Conservation (phyloP, 768 basidiomycete genomes). For the Hydnomerulius pinastri region DNA sequence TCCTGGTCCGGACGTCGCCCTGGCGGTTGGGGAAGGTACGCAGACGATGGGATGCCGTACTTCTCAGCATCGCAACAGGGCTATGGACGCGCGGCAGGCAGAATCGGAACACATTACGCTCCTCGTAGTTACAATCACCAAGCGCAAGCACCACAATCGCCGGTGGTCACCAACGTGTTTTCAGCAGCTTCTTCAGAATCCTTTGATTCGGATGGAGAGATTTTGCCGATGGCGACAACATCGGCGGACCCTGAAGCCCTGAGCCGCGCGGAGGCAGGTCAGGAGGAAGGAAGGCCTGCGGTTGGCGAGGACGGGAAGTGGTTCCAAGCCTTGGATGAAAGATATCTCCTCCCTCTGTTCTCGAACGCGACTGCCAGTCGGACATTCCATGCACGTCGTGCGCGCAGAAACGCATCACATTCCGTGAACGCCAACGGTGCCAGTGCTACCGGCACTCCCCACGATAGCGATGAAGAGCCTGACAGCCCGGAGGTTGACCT, state of each 20-base stretch:
- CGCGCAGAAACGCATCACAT: conserved; percentile 48
- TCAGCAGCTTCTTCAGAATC: conserved; percentile 77
- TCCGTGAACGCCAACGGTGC: conserved; percentile 19
- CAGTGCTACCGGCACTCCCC: conserved; percentile 34
- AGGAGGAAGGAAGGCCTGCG: conserved; percentile 19
- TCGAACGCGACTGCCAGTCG: conserved; percentile 89
- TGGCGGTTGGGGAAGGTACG: conserved; percentile 45
- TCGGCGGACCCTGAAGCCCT: conserved; percentile 29
- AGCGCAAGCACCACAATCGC: conserved; percentile 23
- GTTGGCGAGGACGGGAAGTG: conserved; percentile 80
- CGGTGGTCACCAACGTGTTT: conserved; percentile 43
- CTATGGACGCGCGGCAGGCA: conserved; percentile 37
- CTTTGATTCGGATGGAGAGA: conserved; percentile 76
- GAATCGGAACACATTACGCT: conserved; percentile 61
- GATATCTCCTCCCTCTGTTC: conserved; percentile 90
- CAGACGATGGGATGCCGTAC: conserved; percentile 45
- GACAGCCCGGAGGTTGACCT: conserved; percentile 48
- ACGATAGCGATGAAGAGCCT: conserved; percentile 42
- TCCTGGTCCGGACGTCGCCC: conserved; percentile 38
- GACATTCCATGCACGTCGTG: conserved; percentile 79
- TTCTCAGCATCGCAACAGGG: conserved; percentile 26
- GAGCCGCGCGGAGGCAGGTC: conserved; percentile 8
- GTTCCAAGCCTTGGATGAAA: conserved; percentile 95
- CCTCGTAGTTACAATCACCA: conserved; percentile 66
- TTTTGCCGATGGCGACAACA: conserved; percentile 72